Evolutionary conservation across 2,329 filamentous ascomycete genomes (phyloP), one percentile per base, ranked within the genome.

Genomic region (Verticillium tricorpus): DNA sequence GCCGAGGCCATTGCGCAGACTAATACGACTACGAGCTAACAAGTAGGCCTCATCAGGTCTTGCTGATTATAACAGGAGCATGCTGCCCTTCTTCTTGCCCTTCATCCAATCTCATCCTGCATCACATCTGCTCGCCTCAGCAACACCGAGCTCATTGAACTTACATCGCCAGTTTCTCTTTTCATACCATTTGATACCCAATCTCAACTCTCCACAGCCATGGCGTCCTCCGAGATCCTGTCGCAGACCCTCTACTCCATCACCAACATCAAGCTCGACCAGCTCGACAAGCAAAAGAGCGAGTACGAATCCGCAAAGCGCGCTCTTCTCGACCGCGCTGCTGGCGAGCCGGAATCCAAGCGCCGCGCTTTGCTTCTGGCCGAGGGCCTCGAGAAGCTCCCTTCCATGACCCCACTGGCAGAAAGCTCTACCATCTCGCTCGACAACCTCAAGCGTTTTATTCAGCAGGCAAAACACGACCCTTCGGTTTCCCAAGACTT

Each of bases 231-330:
- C 4, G 70, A 73, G 31, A 69, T 77, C 54, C 76, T 85, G 39
- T 82, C 83, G 6, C 76, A 82, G 60, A 84, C 83, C 15, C 78
- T 85, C 32, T 78, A 81, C 60, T 80, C 80, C 37, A 83, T 85
- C 69, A 86, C 82, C 22, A 73, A 74, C 45, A 82, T 81, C 62
- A 87, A 87, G 67, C 80, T 87, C 63, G 74, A 74, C n/a, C 82
- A 87, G 66, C 77, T 87, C 8, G 76, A 78, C 32, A 82, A 81
- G 65, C 79, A 84, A 63, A 82, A 80, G 31, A 70, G 71, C 0
- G 70, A 78, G 2, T 87, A 84, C 66, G 77, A 82, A 60, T 69
- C 72, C 37, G 77, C 76, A 45, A 84, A 84, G 65, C 64, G 70
- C 5, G 67, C 73, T 1, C 74, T 82, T 5, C 64, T 80, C 31